A percentile compares a stretch with the other conserved stretches of the same genome.
phyloP scores from a whole-genome alignment of 768 basidiomycete species.

The Mycena epipterygia region DNA sequence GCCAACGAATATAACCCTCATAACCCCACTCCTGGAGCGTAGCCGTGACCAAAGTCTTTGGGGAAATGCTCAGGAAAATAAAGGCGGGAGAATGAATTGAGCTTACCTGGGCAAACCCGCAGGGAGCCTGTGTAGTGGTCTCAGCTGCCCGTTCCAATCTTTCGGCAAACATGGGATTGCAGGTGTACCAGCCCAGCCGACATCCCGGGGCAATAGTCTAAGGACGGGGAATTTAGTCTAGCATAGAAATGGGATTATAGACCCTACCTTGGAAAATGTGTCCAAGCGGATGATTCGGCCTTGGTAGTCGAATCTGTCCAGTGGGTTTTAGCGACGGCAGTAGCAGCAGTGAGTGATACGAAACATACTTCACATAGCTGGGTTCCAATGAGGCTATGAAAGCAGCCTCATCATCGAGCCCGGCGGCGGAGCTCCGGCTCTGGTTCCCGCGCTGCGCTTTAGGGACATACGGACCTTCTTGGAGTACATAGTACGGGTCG shows the following conservation, averaged over 20 bases:
- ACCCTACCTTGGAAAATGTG: slow-evolving; percentile 77
- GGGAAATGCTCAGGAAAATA: background rate
- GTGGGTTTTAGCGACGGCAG: slow-evolving; percentile 11
- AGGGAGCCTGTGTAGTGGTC: slow-evolving; percentile 76
- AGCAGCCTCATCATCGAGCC: slow-evolving; percentile 60
- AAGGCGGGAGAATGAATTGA: background rate
- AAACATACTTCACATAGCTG: slow-evolving; percentile 66
- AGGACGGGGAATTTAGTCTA: background rate
- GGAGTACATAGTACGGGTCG: slow-evolving; percentile 86
- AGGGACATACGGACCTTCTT: slow-evolving; percentile 68
- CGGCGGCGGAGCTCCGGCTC: slow-evolving; percentile 15
- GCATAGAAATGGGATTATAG: background rate
- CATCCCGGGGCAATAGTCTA: slow-evolving; percentile 82
- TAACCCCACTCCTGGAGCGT: slow-evolving; percentile 77
- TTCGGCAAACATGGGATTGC: slow-evolving; percentile 82
- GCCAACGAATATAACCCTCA: slow-evolving; percentile 83
- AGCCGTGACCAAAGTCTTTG: slow-evolving; percentile 67
- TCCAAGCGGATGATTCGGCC: slow-evolving; percentile 89
- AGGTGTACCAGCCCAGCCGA: slow-evolving; percentile 86
- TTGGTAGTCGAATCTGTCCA: slow-evolving; percentile 73
- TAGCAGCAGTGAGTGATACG: background rate
- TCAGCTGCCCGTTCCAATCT: slow-evolving; percentile 79
- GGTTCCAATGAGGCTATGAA: slow-evolving; percentile 68
- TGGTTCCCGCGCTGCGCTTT: slow-evolving; percentile 49
- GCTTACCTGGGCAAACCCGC: slow-evolving; percentile 77